Evolutionary conservation across 306 rosid genomes (phyloP).

Genomic region (Parietaria judaica): DNA sequence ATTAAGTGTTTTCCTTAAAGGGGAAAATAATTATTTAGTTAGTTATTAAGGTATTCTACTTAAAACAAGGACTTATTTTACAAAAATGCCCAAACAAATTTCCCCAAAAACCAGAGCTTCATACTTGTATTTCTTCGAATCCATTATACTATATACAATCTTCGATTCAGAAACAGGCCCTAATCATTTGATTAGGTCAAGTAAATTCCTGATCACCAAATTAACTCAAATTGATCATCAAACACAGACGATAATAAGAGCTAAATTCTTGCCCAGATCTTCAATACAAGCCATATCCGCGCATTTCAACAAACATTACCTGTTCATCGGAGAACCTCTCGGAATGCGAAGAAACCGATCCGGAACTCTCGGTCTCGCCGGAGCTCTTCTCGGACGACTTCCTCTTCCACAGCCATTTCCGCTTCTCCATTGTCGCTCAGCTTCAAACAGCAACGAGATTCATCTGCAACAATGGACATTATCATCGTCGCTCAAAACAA

Average conservation of each 20-base stretch:
- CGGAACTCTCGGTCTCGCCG: conserved; percentile 74
- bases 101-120: neutral
- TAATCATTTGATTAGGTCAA: too few species aligned
- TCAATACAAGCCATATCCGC: too few species aligned
- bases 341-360: conserved; percentile 68
- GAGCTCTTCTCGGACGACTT: conserved; percentile 71
- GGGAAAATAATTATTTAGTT: too few species aligned
- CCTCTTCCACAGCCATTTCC: conserved; percentile 81
- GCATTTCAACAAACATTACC: conserved; percentile 21
- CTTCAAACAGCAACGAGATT: conserved; percentile 26
- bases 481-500: conserved; percentile 6
- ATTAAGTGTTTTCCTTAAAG: too few species aligned
- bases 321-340: conserved; percentile 78
- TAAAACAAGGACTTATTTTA: too few species aligned
- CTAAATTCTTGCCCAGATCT: too few species aligned
- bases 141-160: too few species aligned
- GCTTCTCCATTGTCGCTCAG: conserved; percentile 51
- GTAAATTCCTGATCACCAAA: neutral
- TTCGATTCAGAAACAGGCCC: too few species aligned
- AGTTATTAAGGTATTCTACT: too few species aligned
- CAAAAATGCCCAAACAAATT: neutral
- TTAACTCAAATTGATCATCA: neutral
- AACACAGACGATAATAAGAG: neutral
- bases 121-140: too few species aligned
- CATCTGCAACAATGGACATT: conserved; percentile 26